These are phyloP conservation scores for Solidago caesia DNA, from an alignment of 129 eudicot genomes.

Conservation along the genomic window DNA sequence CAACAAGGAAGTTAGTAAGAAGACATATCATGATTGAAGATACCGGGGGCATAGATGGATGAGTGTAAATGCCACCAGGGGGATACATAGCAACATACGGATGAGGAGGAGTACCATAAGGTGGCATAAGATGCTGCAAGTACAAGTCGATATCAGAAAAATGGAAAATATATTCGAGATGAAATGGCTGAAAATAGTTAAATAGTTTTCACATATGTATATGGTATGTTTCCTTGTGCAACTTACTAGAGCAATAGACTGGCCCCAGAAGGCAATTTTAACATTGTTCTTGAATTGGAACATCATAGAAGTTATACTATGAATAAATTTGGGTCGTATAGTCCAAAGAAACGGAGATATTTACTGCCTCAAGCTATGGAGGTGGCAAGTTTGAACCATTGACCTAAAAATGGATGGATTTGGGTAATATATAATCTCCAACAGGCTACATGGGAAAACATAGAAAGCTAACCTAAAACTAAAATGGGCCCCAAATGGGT, in stretches of 20 bases:
- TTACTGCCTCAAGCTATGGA: background rate
- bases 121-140: slow-evolving; percentile 92
- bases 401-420: too few relatives aligned
- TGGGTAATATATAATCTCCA: too few relatives aligned
- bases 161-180: background rate
- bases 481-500: too few relatives aligned
- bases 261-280: too few relatives aligned
- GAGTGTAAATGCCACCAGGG: background rate
- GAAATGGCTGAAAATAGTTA: slow-evolving; percentile 13
- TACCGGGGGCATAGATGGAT: slow-evolving; percentile 54
- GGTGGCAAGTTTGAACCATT: too few relatives aligned
- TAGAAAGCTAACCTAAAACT: too few relatives aligned
- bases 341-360: background rate
- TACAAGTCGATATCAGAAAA: slow-evolving; percentile 30
- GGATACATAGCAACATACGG: slow-evolving; percentile 99
- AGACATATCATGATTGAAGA: slow-evolving; percentile 14
- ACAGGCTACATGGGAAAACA: too few relatives aligned
- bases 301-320: background rate
- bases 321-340: background rate
- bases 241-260: too few relatives aligned
- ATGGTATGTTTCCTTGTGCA: background rate
- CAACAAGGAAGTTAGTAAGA: background rate
- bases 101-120: slow-evolving; percentile 99
- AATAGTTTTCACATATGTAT: background rate
- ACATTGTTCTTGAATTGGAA: too few relatives aligned